Conservation (phyloP, 2,329 filamentous ascomycete species). For the Tolypocladium capitatum region DNA sequence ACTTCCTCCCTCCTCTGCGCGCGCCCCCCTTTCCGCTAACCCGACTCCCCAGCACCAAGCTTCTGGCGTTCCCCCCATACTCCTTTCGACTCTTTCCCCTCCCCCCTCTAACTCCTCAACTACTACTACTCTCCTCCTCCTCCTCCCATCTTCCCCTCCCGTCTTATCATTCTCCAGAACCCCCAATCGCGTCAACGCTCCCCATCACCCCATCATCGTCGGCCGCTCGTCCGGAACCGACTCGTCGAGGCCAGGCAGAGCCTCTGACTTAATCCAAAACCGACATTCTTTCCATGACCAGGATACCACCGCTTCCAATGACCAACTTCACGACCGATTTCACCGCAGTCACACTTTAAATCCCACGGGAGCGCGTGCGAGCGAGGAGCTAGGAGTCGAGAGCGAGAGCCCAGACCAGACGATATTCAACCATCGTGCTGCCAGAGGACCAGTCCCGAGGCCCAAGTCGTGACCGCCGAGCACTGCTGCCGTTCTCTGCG, state of each 20-base stretch:
- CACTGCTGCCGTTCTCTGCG: conserved; percentile 11
- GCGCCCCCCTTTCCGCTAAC: conserved; percentile 8
- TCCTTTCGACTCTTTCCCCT: conserved; percentile 5
- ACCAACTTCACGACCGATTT: conserved; percentile 35
- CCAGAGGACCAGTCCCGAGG: conserved; percentile 9
- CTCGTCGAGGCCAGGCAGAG: conserved; percentile 16
- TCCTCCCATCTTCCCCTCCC: conserved; percentile 9
- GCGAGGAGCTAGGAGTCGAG: conserved; percentile 34
- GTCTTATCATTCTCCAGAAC: conserved; percentile 6
- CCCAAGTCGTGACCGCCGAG: conserved; percentile 12
- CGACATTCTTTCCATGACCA: conserved; percentile 28
- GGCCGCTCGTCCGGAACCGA: conserved; percentile 11
- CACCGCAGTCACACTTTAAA: conserved; percentile 56
- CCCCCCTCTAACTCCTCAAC: conserved; percentile 3
- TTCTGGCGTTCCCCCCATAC: conserved; percentile 3
- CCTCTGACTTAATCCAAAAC: conserved; percentile 14
- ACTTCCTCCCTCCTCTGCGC: conserved; percentile 8
- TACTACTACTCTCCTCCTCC: conserved; percentile 8
- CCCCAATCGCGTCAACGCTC: conserved; percentile 10
- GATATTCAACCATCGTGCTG: conserved; percentile 49
- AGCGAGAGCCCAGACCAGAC: conserved; percentile 22
- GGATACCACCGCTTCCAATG: conserved; percentile 34
- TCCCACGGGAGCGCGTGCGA: conserved; percentile 52
- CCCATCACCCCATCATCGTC: conserved; percentile 12
- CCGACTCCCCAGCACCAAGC: conserved; percentile 5